Evolutionary conservation across 495 filamentous ascomycete species (phyloP), one percentile per base, ranked within the genome.

Genomic region (Aspergillus cavernicola): DNA sequence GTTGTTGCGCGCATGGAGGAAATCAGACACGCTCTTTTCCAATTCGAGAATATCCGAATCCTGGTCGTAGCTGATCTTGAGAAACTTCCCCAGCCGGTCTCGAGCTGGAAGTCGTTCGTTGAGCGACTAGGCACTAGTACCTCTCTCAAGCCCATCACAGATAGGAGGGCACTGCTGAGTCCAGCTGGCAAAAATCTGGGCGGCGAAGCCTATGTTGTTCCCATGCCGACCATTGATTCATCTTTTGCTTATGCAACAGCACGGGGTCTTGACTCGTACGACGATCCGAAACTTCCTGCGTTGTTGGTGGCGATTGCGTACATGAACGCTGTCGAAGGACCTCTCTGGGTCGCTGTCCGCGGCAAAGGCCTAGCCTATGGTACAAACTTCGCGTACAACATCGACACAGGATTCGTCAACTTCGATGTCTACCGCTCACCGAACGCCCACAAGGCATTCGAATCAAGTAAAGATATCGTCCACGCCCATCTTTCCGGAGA

Each of bases 281-380:
- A 80, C 36, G 84, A 96, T 59, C 89, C 90, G 1, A 76, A 78
- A 20, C 74, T 97, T 11, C 92, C 93, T 2, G 85, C 95, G 2
- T 74, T 93, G 41, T 78, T 96, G 57, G 89, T 97, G 9, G 92
- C 91, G 1, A 80, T 87, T 26, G 80, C 90, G 10, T 97, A 96
- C 67, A 86, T 99, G 54, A 92, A 96, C 57, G 84, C 90, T 0
- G 87, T 93, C 15, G 95, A 97, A 71, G 93, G 93, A 2, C 95
- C 93, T 5, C 80, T 98, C 19, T 97, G 92, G 91, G 84, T 84
- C 53, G 89, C 89, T 2, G 85, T 96, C 44, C 90, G 93, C 33
- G 93, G 93, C 36, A 90, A 85, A 40, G 95, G 93, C 23, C 79
- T 97, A 23, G 93, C 92, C 1, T 99, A 99, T 65, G 89, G 90